phyloP scores from a whole-genome alignment of 2,329 filamentous ascomycete species.

The Arachnopeziza araneosa region DNA sequence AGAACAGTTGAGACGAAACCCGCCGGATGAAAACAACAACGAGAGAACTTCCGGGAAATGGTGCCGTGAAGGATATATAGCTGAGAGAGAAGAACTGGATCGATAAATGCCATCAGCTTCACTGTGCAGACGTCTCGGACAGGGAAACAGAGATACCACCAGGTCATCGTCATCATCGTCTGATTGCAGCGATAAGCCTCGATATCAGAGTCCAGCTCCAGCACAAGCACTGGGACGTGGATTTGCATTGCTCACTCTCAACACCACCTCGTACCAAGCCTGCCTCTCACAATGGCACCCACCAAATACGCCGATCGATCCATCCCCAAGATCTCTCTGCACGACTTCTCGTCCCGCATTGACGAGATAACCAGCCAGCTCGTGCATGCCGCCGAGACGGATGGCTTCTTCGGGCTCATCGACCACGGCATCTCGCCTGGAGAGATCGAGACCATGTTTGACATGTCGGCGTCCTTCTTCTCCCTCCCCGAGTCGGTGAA shows the following conservation, averaged over 20 bases:
- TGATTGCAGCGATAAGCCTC: too few species aligned
- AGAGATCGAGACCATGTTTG: conserved; percentile 8
- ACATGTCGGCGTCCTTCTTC: conserved; percentile 40
- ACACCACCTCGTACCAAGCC: background rate
- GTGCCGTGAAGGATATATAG: background rate
- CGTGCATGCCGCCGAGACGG: conserved; percentile 48
- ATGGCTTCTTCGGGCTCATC: conserved; percentile 52
- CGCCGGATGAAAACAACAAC: background rate
- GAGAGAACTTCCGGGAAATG: background rate
- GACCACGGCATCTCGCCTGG: conserved; percentile 37
- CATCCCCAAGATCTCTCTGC: conserved; percentile 44
- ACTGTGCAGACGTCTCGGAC: background rate
- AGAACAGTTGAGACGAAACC: background rate
- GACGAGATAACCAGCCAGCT: conserved; percentile 48
- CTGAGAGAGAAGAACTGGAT: background rate
- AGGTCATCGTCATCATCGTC: too few species aligned
- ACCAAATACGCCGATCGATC: conserved; percentile 22
- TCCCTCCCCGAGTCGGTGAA: conserved; percentile 43
- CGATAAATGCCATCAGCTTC: background rate
- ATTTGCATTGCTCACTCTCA: background rate
- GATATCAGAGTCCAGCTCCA: too few species aligned
- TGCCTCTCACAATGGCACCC: conserved; percentile 11
- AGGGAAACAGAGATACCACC: background rate
- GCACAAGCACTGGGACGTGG: too few species aligned
- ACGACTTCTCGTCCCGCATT: conserved; percentile 46